Conservation (phyloP, 116 monocot species). For the Zostera marina region DNA sequence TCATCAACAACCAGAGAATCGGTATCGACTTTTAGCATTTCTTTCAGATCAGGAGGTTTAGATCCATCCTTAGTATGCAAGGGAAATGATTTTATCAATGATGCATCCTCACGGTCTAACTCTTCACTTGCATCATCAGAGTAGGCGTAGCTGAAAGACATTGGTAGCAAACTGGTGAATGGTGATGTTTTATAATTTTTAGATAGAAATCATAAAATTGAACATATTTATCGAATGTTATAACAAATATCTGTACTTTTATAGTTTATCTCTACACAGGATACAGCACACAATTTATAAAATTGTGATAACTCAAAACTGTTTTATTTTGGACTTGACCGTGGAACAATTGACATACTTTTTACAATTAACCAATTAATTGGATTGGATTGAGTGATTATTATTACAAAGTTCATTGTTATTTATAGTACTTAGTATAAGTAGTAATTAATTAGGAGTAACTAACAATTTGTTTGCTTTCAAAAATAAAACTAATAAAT, state of each 20-base stretch:
- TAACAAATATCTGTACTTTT: background rate
- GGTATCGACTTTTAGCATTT: slow-evolving; percentile 7
- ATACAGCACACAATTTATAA: background rate
- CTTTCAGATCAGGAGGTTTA: slow-evolving; percentile 25
- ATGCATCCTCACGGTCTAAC: slow-evolving; percentile 46
- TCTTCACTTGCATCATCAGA: slow-evolving; percentile 64
- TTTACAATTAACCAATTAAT: no score
- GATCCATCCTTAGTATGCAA: slow-evolving; percentile 14
- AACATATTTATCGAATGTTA: background rate
- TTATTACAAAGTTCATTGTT: no score
- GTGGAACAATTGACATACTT: no score
- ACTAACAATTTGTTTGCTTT: no score
- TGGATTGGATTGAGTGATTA: no score
- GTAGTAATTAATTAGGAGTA: no score
- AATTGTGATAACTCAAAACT: no score
- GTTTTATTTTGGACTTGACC: no score
- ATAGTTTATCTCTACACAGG: no score
- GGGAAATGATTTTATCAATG: slow-evolving; percentile 45
- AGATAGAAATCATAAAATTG: background rate
- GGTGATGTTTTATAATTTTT: background rate
- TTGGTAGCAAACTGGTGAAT: background rate
- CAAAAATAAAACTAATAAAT: no score
- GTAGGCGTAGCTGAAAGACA: slow-evolving; percentile 45
- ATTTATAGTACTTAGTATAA: no score
- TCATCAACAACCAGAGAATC: slow-evolving; percentile 10